Evolutionary conservation across 192 early-diverging fungal genomes (phyloP), one percentile per base, ranked within the genome.

Genomic region (Coemansia sp.): DNA sequence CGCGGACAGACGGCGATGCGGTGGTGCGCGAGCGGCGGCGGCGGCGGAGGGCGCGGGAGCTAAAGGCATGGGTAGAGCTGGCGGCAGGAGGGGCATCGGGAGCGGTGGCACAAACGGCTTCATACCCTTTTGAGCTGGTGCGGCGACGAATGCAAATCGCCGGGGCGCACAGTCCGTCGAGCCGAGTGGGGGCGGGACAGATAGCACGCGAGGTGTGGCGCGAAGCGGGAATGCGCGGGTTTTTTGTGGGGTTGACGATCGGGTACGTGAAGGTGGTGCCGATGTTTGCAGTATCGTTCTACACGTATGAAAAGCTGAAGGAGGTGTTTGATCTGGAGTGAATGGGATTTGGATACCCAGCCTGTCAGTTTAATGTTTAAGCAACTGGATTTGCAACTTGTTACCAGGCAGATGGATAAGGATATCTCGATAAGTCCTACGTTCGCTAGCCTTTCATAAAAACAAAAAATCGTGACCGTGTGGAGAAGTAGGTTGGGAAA

Each of bases 161-260:
- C 14, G 92, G 92, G 2, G 76, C 76, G 3, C 67, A 85, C 54
- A 70, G 85, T 58, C 84, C 88, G 23, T 63, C 84, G 9, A 59
- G 42, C 14, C 83, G 83, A 46, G 76, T 85, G 19, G 81, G 84
- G n/a, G 82, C 90, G 17, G 61, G 61, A 60, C 81, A 87, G 31
- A 91, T 91, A 17, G 83, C 84, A 3, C 75, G 69, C 46, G 75
- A 78, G 5, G 91, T 98, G 57, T 92, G 87, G 74, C 52, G 57
- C 32, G 71, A 73, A 33, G 84, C 84, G 22, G 95, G 95, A 23
- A 75, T 86, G 51, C 85, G 87, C 27, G 96, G 96, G 6, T 96
- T 97, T 76, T 98, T 89, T 87, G 94, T 98, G 11, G 96, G 96
- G n/a, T 82, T 98, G 52, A 93, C 88, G 27, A 98, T 98, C 74